phyloP scores from a whole-genome alignment of 139 green algal species.

The Volvox africanus region DNA sequence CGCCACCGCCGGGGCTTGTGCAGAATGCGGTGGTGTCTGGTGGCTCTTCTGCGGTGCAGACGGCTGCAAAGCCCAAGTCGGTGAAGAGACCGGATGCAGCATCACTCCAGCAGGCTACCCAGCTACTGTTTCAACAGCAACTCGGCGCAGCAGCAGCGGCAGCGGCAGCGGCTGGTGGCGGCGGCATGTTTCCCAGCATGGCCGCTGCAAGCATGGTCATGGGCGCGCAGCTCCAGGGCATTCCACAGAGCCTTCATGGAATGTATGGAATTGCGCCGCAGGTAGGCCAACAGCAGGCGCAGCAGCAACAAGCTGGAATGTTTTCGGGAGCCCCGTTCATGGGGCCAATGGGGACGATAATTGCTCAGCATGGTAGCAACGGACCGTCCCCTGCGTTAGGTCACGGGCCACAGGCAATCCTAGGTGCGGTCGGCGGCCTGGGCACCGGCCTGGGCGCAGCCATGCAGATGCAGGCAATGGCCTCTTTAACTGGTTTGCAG shows the following conservation, averaged over 20 bases:
- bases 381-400: not conserved
- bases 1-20: conserved; percentile 42
- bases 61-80: conserved; percentile 39
- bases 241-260: not conserved
- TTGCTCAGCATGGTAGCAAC: conserved; percentile 27
- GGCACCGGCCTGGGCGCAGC: no score
- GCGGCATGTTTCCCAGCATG: conserved; percentile 30
- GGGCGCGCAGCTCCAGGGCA: not conserved
- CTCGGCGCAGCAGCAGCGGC: not conserved
- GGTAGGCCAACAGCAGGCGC: not conserved
- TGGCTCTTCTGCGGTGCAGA: not conserved
- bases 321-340: not conserved
- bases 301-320: not conserved
- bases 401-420: not conserved
- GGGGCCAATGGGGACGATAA: not conserved
- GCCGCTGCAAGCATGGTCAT: conserved; percentile 7
- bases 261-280: not conserved
- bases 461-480: conserved; percentile 19
- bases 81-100: conserved; percentile 16
- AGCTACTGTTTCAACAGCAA: conserved; percentile 40
- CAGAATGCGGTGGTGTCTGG: conserved; percentile 1
- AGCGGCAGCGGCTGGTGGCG: not conserved
- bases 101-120: conserved; percentile 40
- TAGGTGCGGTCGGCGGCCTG: not conserved
- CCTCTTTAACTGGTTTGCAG: conserved; percentile 10